Percentiles rank a stretch among this genome's conserved stretches.
These are phyloP conservation scores for Penicillium sp. DNA, from an alignment of 2,329 filamentous ascomycete genomes.

Conservation along the genomic window DNA sequence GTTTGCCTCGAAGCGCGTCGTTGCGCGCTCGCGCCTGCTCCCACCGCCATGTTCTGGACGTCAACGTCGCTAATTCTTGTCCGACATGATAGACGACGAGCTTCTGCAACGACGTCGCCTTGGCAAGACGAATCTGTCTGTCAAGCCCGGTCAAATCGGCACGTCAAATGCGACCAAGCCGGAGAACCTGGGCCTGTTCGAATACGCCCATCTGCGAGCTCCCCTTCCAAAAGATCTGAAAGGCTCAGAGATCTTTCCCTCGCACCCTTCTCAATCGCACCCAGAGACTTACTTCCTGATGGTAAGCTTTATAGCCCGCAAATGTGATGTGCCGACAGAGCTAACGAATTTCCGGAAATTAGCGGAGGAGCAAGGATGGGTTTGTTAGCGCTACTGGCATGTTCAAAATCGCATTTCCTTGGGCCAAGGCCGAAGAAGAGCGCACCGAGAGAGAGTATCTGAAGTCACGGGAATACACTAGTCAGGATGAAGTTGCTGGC, in stretches of 20 bases:
- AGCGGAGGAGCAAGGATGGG: slow-evolving; percentile 61
- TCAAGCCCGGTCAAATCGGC: slow-evolving; percentile 70
- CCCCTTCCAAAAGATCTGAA: slow-evolving; percentile 85
- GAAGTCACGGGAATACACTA: slow-evolving; percentile 74
- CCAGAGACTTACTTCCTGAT: slow-evolving; percentile 96
- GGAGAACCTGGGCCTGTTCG: slow-evolving; percentile 73
- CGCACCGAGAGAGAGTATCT: slow-evolving; percentile 63
- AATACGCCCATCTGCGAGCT: slow-evolving; percentile 91
- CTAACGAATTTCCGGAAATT: slow-evolving; percentile 4
- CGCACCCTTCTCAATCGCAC: slow-evolving; percentile 52
- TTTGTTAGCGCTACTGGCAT: slow-evolving; percentile 62
- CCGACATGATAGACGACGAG: slow-evolving; percentile 53
- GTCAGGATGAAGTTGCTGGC: slow-evolving; percentile 85
- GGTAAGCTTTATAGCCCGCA: slow-evolving; percentile 43
- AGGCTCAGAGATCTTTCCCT: slow-evolving; percentile 84
- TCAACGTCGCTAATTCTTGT: slow-evolving; percentile 14
- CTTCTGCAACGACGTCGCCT: slow-evolving; percentile 79
- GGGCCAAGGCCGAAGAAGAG: slow-evolving; percentile 57
- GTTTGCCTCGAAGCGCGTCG: slow-evolving; percentile 19
- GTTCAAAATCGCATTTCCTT: slow-evolving; percentile 64
- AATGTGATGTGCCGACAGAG: background rate
- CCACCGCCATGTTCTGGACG: background rate
- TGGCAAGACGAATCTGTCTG: slow-evolving; percentile 83
- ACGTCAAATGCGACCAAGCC: slow-evolving; percentile 65
- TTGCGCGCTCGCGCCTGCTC: slow-evolving; percentile 15